Conservation (phyloP, 345 rosid genomes). For the Turritis glabra region DNA sequence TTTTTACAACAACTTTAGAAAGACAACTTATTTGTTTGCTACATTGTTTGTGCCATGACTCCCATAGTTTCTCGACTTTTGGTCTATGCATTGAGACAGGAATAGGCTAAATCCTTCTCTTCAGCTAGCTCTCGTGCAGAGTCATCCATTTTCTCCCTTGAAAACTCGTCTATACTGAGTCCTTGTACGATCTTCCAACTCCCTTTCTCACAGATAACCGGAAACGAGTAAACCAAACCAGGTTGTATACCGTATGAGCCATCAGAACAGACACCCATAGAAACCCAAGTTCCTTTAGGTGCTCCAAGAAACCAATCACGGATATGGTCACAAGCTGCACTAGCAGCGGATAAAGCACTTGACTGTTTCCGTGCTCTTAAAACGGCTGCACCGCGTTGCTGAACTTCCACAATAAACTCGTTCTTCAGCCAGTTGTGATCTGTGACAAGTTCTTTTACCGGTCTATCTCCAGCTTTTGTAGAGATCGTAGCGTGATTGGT, state of each 20-base stretch:
- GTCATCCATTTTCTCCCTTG: conserved; percentile 76
- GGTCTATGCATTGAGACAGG: conserved; percentile 45
- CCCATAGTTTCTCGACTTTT: background rate
- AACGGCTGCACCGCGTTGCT: conserved; percentile 72
- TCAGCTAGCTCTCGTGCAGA: conserved; percentile 72
- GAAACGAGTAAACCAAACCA: conserved; percentile 82
- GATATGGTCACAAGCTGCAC: conserved; percentile 87
- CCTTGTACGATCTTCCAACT: conserved; percentile 78
- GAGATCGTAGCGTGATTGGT: conserved; percentile 62
- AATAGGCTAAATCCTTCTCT: conserved; percentile 69
- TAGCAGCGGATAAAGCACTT: conserved; percentile 83
- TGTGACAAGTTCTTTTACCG: conserved; percentile 49
- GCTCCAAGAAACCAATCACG: conserved; percentile 87
- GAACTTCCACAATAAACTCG: conserved; percentile 62
- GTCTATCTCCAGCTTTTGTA: conserved; percentile 43
- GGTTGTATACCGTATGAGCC: conserved; percentile 74
- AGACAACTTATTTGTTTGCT: conserved; percentile 26
- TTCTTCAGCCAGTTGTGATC: conserved; percentile 68
- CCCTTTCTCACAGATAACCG: conserved; percentile 74
- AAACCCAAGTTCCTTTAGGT: conserved; percentile 83
- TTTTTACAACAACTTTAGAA: conserved; percentile 9
- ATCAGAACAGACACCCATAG: conserved; percentile 94
- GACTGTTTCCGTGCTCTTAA: conserved; percentile 66
- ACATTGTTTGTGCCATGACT: conserved; percentile 16
- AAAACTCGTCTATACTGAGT: conserved; percentile 62